These are phyloP conservation scores for Amesomyces nigricolor DNA, from an alignment of 2,329 filamentous ascomycete genomes.

Conservation along the genomic window DNA sequence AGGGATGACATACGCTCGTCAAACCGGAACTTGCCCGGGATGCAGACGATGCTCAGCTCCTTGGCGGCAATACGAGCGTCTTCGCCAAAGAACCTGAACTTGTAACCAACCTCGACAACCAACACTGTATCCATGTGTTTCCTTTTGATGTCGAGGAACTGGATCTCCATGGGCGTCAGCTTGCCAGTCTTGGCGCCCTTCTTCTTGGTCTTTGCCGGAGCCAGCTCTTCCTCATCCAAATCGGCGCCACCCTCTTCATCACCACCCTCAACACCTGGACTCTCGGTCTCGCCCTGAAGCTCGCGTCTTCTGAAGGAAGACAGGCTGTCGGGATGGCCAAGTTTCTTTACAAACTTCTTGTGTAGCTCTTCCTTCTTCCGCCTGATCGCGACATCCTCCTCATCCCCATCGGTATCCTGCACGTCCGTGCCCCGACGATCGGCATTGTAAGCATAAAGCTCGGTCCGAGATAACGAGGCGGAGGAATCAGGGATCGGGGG, in stretches of 20 bases:
- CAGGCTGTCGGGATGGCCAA: conserved; percentile 80
- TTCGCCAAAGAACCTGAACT: conserved; percentile 95
- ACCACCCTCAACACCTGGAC: conserved; percentile 46
- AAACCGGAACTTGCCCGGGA: conserved; percentile 89
- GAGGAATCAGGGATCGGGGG: conserved; percentile 20
- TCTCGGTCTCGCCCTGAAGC: conserved; percentile 48
- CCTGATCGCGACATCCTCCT: conserved; percentile 41
- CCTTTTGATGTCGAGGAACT: conserved; percentile 89
- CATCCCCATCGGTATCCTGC: conserved; percentile 33
- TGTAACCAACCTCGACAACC: conserved; percentile 94
- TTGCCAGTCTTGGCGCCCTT: conserved; percentile 68
- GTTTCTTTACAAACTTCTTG: conserved; percentile 79
- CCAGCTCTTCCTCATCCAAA: conserved; percentile 51
- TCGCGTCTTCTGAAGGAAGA: conserved; percentile 59
- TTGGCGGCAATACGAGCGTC: conserved; percentile 86
- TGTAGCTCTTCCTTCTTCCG: conserved; percentile 68
- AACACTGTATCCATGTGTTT: conserved; percentile 85
- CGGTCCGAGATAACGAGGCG: conserved; percentile 38
- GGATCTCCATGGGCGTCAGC: conserved; percentile 88
- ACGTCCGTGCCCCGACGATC: conserved; percentile 37
- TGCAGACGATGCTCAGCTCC: conserved; percentile 90
- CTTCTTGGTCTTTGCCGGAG: conserved; percentile 51
- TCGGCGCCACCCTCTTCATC: conserved; percentile 52
- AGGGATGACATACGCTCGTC: conserved; percentile 62
- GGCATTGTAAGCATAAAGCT: conserved; percentile 47